Evolutionary conservation across 2,329 filamentous ascomycete species (phyloP), one percentile per base, ranked within the genome.

Genomic region (Aspergillus sp.): DNA sequence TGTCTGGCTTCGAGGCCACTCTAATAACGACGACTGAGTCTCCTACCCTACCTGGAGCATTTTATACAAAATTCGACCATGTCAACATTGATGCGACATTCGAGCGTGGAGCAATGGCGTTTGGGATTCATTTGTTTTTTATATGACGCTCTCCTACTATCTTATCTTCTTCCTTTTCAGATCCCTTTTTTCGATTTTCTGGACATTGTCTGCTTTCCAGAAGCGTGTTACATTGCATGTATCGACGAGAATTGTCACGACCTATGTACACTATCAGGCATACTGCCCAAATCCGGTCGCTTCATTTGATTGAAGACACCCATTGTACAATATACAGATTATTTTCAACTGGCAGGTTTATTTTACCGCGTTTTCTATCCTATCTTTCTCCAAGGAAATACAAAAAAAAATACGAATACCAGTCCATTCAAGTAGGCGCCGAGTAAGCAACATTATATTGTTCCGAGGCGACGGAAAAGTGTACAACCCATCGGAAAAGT

Each of bases 1-100:
- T 27, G 71, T 73, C 19, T 79, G 74, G 76, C 59, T 73, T 21
- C 68, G 74, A 15, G 73, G 74, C 7, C 69, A 67, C 24, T 58
- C 64, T 59, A 67, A 72, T 27, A 66, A 72, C 44, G 69, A 73
- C 40, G 66, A 70, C 47, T 69, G 57, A 65, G 35, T 8, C 21
- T n/a, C 27, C 3, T 24, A n/a, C 4, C 14, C 7, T n/a, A 21
- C n/a, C 33, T n/a, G 41, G 40, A 39, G 33, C 11, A 17, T n/a
- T 15, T 33, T n/a, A 50, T 31, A 24, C 11, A 17, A 47, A 23
- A 49, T 46, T 44, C 12, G 14, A 56, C 52, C 40, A 45, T 56
- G 37, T 49, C 55, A 56, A 59, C 43, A 58, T 63, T 50, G 58
- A 52, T 63, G 27, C 59, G 60, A 52, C 56, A 64, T 68, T 68